These are phyloP conservation scores for Mycosphaerella sp. DNA, from an alignment of 2,329 filamentous ascomycete genomes.

Conservation along the genomic window DNA sequence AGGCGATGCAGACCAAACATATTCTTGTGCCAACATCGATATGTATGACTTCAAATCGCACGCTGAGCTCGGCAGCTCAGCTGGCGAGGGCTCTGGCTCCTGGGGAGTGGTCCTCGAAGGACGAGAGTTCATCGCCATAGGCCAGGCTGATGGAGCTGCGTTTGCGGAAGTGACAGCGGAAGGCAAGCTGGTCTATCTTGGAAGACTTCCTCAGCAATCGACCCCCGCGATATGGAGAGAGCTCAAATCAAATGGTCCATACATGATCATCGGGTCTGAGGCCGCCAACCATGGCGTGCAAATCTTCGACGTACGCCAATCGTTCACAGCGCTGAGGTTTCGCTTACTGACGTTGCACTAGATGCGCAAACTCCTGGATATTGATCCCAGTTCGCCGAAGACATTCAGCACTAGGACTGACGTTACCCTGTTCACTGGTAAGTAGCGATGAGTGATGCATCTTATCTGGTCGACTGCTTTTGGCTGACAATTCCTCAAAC, in stretches of 20 bases:
- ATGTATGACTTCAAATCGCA: slow-evolving; percentile 53
- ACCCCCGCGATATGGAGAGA: slow-evolving; percentile 49
- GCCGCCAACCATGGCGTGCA: slow-evolving; percentile 52
- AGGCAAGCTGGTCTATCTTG: slow-evolving; percentile 50
- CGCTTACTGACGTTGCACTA: slow-evolving; percentile 54
- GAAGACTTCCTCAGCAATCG: slow-evolving; percentile 48
- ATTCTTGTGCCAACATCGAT: slow-evolving; percentile 45
- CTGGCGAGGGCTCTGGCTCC: slow-evolving; percentile 41
- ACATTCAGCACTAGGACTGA: slow-evolving; percentile 38
- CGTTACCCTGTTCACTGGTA: slow-evolving; percentile 17
- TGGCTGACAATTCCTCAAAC: background rate
- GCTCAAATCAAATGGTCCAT: slow-evolving; percentile 43
- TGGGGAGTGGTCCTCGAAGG: slow-evolving; percentile 53
- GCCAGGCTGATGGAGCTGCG: slow-evolving; percentile 50
- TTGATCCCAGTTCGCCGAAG: slow-evolving; percentile 41
- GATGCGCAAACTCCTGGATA: slow-evolving; percentile 44
- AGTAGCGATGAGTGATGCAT: background rate
- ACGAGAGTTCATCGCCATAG: slow-evolving; percentile 52
- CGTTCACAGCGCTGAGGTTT: slow-evolving; percentile 22
- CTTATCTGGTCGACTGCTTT: background rate
- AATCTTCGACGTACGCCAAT: slow-evolving; percentile 48
- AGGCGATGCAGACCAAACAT: slow-evolving; percentile 45
- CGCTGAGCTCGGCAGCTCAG: slow-evolving; percentile 47
- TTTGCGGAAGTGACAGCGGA: slow-evolving; percentile 49
- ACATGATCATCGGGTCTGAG: slow-evolving; percentile 43